Evolutionary conservation across 768 basidiomycete species (phyloP).

Genomic region (Sporobolomyces pararoseus): DNA sequence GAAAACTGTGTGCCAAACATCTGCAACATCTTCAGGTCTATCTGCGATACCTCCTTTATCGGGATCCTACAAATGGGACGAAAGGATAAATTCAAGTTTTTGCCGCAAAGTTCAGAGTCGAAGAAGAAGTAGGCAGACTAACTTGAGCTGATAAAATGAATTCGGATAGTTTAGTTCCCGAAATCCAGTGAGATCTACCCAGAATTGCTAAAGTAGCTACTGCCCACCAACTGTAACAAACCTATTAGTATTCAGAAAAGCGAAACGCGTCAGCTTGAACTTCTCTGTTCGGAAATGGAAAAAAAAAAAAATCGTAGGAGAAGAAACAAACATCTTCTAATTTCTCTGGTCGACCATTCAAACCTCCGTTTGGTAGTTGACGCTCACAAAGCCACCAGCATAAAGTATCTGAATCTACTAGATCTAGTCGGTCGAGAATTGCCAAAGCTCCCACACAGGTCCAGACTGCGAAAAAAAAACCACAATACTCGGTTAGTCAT

Average conservation of each 20-base stretch:
- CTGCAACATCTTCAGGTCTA: slow-evolving; percentile 83
- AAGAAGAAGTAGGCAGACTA: slow-evolving; percentile 30
- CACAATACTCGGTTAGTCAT: too few species aligned
- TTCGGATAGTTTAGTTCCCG: slow-evolving; percentile 65
- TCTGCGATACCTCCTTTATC: slow-evolving; percentile 93
- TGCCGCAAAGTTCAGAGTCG: too few species aligned
- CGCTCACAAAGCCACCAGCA: slow-evolving; percentile 93
- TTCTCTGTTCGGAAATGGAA: too few species aligned
- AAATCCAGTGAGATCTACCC: slow-evolving; percentile 78
- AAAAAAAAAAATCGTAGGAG: background rate
- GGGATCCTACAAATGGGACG: slow-evolving; percentile 68
- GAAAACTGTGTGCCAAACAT: slow-evolving; percentile 96
- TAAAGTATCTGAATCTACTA: slow-evolving; percentile 70
- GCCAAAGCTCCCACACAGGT: slow-evolving; percentile 83
- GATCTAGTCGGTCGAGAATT: slow-evolving; percentile 75
- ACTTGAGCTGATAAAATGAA: slow-evolving; percentile 91
- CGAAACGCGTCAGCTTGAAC: too few species aligned
- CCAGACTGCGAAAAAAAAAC: too few species aligned
- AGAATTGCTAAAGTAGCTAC: slow-evolving; percentile 82
- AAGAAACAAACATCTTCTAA: slow-evolving; percentile 82
- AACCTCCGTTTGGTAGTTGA: slow-evolving; percentile 84
- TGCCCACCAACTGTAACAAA: slow-evolving; percentile 98
- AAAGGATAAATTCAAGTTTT: too few species aligned
- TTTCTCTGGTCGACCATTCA: slow-evolving; percentile 98
- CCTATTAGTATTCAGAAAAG: too few species aligned